Evolutionary conservation across 106 monocot genomes (phyloP).

Genomic region (Apostasia shenzhenica): DNA sequence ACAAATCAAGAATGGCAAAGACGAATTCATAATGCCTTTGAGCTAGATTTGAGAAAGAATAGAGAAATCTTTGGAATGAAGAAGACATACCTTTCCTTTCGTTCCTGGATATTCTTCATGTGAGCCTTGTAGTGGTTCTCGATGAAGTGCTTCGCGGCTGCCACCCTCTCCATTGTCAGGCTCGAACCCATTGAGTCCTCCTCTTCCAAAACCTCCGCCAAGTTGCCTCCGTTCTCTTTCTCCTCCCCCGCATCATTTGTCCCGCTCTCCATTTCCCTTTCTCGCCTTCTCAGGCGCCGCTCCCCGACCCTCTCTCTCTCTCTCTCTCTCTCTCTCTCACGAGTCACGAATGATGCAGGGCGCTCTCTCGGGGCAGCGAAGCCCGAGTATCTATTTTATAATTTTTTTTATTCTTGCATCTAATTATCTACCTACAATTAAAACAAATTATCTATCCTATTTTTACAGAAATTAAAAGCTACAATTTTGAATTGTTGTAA

Average conservation of each 20-base stretch:
- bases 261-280: slow-evolving; percentile 13
- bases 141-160: slow-evolving; percentile 65
- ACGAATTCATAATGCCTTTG: too few relatives aligned
- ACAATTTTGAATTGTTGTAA: too few relatives aligned
- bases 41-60: background rate
- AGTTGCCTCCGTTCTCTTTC: background rate
- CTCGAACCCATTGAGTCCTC: slow-evolving; percentile 49
- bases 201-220: slow-evolving; percentile 12
- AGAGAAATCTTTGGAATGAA: background rate
- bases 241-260: slow-evolving; percentile 8
- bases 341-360: background rate
- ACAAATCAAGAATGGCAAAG: too few relatives aligned
- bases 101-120: slow-evolving; percentile 67
- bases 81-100: slow-evolving; percentile 45
- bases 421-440: too few relatives aligned
- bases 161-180: slow-evolving; percentile 66
- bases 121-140: slow-evolving; percentile 75
- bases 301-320: background rate
- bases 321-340: background rate
- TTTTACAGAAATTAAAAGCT: too few relatives aligned
- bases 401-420: too few relatives aligned
- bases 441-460: too few relatives aligned
- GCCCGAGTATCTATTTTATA: too few relatives aligned
- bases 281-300: background rate
- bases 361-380: too few relatives aligned